A percentile compares a stretch with the other conserved stretches of the same genome.
phyloP scores from a whole-genome alignment of 129 eudicot genomes.

The Arctium lappa region DNA sequence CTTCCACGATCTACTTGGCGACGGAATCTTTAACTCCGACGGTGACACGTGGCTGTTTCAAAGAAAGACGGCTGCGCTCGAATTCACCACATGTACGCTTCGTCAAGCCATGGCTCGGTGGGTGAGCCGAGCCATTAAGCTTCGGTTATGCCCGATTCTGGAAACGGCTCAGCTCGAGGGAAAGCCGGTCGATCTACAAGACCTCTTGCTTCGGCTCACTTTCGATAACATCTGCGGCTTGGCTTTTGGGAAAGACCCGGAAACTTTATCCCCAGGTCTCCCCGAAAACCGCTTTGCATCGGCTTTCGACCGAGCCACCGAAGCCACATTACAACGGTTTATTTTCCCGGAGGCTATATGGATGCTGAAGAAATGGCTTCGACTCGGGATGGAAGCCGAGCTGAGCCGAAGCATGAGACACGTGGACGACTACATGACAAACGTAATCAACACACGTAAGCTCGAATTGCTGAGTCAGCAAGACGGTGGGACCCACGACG shows the following conservation, averaged over 20 bases:
- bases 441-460: slow-evolving; percentile 51
- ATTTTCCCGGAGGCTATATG: slow-evolving; percentile 48
- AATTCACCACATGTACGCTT: slow-evolving; percentile 54
- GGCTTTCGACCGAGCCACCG: slow-evolving; percentile 64
- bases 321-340: slow-evolving; percentile 57
- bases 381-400: slow-evolving; percentile 53
- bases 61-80: slow-evolving; percentile 58
- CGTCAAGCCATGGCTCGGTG: slow-evolving; percentile 70
- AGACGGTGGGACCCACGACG: slow-evolving; percentile 36
- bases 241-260: slow-evolving; percentile 59
- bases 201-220: slow-evolving; percentile 56
- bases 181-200: slow-evolving; percentile 51
- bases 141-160: slow-evolving; percentile 48
- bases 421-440: slow-evolving; percentile 51
- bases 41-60: slow-evolving; percentile 65
- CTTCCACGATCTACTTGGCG: slow-evolving; percentile 55
- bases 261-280: slow-evolving; percentile 43
- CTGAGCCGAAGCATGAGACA: slow-evolving; percentile 46
- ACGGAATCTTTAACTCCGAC: slow-evolving; percentile 56
- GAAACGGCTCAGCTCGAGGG: slow-evolving; percentile 42
- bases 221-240: slow-evolving; percentile 67
- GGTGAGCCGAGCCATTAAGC: slow-evolving; percentile 62
- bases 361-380: slow-evolving; percentile 45
- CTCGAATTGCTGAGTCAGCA: slow-evolving; percentile 39
- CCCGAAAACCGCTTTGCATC: slow-evolving; percentile 47